phyloP scores from a whole-genome alignment of 2,329 filamentous ascomycete genomes.

The Emericellopsis atlantica region DNA sequence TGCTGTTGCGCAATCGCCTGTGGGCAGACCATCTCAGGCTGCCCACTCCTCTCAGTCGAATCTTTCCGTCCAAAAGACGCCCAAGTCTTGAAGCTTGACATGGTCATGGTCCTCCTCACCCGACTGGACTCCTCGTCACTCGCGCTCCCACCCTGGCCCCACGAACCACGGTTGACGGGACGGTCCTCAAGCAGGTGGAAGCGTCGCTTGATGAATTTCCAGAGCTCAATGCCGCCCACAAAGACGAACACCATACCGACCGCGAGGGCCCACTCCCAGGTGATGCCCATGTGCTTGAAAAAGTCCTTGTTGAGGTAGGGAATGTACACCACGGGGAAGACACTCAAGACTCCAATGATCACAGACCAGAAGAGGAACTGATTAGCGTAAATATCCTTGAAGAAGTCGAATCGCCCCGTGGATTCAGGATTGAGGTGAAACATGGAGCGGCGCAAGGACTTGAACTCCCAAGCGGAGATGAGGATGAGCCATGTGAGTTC shows the following conservation, averaged over 20 bases:
- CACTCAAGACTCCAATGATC: conserved; percentile 43
- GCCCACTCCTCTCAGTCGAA: not conserved
- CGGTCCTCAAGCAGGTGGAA: conserved; percentile 38
- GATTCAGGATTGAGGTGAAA: conserved; percentile 51
- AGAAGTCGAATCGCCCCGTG: conserved; percentile 36
- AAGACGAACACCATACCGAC: conserved; percentile 52
- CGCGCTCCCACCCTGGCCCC: conserved; percentile 35
- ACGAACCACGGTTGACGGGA: conserved; percentile 33
- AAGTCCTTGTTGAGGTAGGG: conserved; percentile 56
- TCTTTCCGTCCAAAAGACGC: conserved; percentile 21
- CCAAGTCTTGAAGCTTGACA: conserved; percentile 38
- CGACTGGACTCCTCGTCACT: conserved; percentile 17
- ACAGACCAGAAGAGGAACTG: conserved; percentile 59
- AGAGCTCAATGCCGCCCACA: conserved; percentile 54
- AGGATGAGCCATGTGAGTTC: conserved; percentile 63
- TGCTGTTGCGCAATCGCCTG: too few relatives aligned
- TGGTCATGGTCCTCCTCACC: conserved; percentile 34
- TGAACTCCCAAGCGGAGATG: conserved; percentile 67
- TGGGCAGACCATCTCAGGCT: not conserved
- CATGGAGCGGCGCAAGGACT: conserved; percentile 58
- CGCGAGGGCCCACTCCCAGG: conserved; percentile 65
- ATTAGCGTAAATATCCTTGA: conserved; percentile 56
- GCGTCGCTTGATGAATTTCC: conserved; percentile 56
- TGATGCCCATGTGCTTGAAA: conserved; percentile 60
- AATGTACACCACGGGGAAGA: conserved; percentile 61